Evolutionary conservation across 768 basidiomycete species (phyloP).

Genomic region (Boletus tylopilopsis): DNA sequence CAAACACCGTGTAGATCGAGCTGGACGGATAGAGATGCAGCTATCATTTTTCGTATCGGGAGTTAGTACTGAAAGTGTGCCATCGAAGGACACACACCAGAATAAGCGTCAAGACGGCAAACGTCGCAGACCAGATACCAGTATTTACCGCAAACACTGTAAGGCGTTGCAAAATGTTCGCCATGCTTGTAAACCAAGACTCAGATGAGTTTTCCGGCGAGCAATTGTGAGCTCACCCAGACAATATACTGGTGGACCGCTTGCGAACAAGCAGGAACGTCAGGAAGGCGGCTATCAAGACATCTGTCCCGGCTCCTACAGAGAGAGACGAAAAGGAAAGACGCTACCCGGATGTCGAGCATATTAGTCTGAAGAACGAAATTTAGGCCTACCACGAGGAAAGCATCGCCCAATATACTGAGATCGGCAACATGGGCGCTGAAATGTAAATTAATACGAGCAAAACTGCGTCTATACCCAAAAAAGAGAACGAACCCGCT

Average conservation of each 20-base stretch:
- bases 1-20: background rate
- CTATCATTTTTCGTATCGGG: background rate
- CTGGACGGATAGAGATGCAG: background rate
- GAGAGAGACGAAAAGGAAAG: background rate
- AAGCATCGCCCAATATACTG: fast-evolving
- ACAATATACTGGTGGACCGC: background rate
- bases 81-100: constrained; percentile 39
- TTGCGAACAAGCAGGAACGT: background rate
- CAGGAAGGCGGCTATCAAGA: constrained; percentile 5
- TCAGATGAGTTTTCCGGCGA: background rate
- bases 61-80: background rate
- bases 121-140: constrained; percentile 48
- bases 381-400: background rate
- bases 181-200: background rate
- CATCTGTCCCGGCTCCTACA: background rate
- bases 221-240: background rate
- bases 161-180: constrained; percentile 6
- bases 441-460: background rate
- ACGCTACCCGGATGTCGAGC: background rate
- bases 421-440: background rate
- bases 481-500: constrained; percentile 3
- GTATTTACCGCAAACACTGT: constrained; percentile 11
- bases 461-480: background rate
- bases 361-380: background rate
- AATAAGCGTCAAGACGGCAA: constrained; percentile 39